Conservation (phyloP, 495 filamentous ascomycete genomes). For the Hypomontagnella submonticulosa region DNA sequence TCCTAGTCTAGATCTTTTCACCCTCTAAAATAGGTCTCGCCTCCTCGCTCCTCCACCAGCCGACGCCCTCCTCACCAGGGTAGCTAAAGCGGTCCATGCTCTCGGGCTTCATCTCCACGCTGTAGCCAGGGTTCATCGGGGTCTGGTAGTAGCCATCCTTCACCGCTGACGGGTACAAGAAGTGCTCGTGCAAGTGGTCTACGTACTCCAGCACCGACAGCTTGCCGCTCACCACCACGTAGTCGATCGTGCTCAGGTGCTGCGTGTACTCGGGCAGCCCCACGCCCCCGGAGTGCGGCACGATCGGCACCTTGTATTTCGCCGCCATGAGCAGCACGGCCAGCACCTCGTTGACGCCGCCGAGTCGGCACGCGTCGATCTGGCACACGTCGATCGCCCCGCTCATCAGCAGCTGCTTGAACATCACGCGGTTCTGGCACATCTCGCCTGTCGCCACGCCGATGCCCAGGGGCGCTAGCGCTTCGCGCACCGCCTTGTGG, state of each 20-base stretch:
- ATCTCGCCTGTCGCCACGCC: constrained; percentile 95
- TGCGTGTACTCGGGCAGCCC: constrained; percentile 95
- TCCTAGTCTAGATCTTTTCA: constrained; percentile 55
- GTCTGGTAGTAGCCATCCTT: constrained; percentile 90
- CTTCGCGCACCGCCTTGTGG: constrained; percentile 84
- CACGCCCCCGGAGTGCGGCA: constrained; percentile 90
- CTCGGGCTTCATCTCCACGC: constrained; percentile 90
- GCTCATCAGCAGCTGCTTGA: constrained; percentile 87
- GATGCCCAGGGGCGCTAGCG: constrained; percentile 76
- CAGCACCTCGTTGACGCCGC: constrained; percentile 92
- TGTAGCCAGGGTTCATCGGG: constrained; percentile 83
- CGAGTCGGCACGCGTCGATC: constrained; percentile 90
- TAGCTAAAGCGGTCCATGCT: constrained; percentile 84
- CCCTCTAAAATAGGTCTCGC: constrained; percentile 73
- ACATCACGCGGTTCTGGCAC: constrained; percentile 94
- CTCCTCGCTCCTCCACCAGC: constrained; percentile 84
- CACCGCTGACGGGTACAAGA: constrained; percentile 81
- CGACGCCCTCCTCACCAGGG: constrained; percentile 77
- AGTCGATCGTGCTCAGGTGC: constrained; percentile 93
- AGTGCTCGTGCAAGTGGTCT: constrained; percentile 94
- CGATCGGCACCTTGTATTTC: constrained; percentile 85
- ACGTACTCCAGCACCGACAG: constrained; percentile 88
- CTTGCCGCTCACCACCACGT: constrained; percentile 87
- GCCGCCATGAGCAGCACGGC: constrained; percentile 91
- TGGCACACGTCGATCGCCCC: constrained; percentile 89